These are phyloP conservation scores for Zizania latifolia DNA, from an alignment of 176 grass and related monocot genomes.

Conservation along the genomic window DNA sequence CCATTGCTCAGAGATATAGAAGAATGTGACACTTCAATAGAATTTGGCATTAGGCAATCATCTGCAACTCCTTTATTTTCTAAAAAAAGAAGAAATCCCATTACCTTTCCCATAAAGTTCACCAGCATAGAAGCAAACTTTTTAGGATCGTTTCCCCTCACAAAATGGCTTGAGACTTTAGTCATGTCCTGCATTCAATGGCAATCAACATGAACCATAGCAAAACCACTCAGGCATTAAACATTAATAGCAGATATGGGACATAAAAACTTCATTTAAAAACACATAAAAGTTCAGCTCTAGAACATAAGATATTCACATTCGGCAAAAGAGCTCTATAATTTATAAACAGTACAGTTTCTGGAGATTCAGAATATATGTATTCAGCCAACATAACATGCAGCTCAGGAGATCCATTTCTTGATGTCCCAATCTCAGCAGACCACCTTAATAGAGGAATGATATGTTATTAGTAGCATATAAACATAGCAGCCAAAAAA, in stretches of 20 bases:
- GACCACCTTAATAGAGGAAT: conserved; percentile 71
- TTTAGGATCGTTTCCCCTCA: conserved; percentile 72
- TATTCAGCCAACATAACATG: conserved; percentile 97
- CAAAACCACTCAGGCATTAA: conserved; percentile 14
- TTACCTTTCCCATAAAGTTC: conserved; percentile 99
- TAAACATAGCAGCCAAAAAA: conserved; percentile 11
- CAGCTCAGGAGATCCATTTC: conserved; percentile 71
- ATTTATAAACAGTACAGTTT: conserved; percentile 55
- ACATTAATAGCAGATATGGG: neutral
- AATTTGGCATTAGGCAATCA: neutral
- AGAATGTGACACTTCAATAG: neutral
- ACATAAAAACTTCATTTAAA: no score
- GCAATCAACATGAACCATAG: no score
- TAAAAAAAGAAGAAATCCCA: conserved; percentile 7
- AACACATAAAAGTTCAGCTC: neutral
- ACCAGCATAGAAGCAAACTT: conserved; percentile 87
- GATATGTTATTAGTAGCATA: conserved; percentile 20
- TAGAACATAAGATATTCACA: conserved; percentile 15
- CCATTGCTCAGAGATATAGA: conserved; percentile 1
- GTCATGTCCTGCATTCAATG: conserved; percentile 76
- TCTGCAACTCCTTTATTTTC: neutral
- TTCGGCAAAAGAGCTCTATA: conserved; percentile 14
- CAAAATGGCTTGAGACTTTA: conserved; percentile 94
- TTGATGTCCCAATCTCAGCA: conserved; percentile 68
- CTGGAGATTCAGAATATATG: conserved; percentile 87